These are phyloP conservation scores for Aspergillus coremiiformis DNA, from an alignment of 495 filamentous ascomycete species.

Conservation along the genomic window DNA sequence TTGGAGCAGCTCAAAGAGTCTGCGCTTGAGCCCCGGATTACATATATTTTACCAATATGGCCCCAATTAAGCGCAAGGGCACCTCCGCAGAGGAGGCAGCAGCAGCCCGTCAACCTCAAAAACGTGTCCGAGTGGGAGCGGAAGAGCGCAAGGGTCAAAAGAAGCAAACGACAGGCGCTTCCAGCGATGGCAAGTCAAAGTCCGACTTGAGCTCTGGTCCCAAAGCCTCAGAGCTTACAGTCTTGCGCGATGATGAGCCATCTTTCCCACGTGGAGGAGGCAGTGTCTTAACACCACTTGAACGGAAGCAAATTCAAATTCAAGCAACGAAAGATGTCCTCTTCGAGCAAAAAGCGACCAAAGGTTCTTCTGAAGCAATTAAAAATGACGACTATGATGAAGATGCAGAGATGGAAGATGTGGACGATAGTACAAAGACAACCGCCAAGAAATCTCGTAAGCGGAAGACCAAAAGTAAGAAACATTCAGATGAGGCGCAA, in stretches of 20 bases:
- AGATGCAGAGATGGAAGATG: conserved; percentile 43
- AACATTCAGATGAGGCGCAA: conserved; percentile 29
- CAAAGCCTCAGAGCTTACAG: conserved; percentile 38
- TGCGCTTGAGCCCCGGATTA: conserved; percentile 9
- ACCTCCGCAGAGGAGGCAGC: conserved; percentile 31
- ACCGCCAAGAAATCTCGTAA: conserved; percentile 46
- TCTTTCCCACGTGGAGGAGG: conserved; percentile 90
- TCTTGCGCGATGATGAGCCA: conserved; percentile 69
- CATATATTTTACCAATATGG: conserved; percentile 29
- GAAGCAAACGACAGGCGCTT: conserved; percentile 20
- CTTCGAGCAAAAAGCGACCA: conserved; percentile 70
- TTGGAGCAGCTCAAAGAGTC: conserved; percentile 21
- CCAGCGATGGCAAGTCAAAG: conserved; percentile 12
- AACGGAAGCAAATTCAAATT: conserved; percentile 93
- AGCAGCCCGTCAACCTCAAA: conserved; percentile 35
- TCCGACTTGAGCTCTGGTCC: conserved; percentile 22
- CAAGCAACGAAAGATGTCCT: conserved; percentile 88
- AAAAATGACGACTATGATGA: conserved; percentile 40
- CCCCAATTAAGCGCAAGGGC: conserved; percentile 47
- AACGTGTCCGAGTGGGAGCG: conserved; percentile 40
- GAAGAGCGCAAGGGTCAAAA: conserved; percentile 31
- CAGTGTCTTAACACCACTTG: conserved; percentile 83
- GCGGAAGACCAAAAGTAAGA: conserved; percentile 44
- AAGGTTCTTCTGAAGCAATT: conserved; percentile 36
- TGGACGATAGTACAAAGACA: conserved; percentile 16